phyloP scores from a whole-genome alignment of 2,329 filamentous ascomycete species.

The Trichoderma koningii region DNA sequence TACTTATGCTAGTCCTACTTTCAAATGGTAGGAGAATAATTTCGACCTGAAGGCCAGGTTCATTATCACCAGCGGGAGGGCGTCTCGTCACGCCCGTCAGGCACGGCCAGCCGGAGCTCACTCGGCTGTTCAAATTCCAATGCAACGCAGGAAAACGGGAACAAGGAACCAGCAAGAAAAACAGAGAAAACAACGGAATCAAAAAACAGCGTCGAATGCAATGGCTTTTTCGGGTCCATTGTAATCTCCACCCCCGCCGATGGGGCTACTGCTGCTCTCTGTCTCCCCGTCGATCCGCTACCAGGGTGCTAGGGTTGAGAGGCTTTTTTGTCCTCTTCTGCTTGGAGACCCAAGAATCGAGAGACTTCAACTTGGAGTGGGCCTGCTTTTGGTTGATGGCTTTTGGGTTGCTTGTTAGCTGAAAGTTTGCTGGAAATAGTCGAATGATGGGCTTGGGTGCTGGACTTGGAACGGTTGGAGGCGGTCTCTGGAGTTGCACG shows the following conservation, averaged over 20 bases:
- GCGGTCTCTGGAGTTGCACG: neutral
- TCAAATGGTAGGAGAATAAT: neutral
- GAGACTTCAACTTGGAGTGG: neutral
- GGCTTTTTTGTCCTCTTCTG: neutral
- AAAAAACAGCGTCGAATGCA: neutral
- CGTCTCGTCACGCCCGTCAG: conserved; percentile 16
- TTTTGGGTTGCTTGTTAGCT: neutral
- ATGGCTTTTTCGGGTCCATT: neutral
- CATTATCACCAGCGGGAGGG: neutral
- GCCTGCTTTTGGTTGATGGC: neutral
- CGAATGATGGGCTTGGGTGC: neutral
- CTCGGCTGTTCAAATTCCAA: conserved; percentile 11
- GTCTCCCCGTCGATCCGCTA: conserved; percentile 13
- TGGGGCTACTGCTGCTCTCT: neutral
- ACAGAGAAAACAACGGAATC: neutral
- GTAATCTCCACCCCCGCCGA: conserved; percentile 21
- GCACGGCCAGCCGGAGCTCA: conserved; percentile 20
- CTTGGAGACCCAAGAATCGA: neutral
- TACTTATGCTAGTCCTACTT: neutral
- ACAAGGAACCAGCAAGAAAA: neutral
- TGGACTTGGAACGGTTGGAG: neutral
- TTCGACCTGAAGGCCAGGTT: neutral
- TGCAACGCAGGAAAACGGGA: neutral
- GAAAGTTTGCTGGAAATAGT: conserved; percentile 7
- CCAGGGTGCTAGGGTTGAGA: conserved; percentile 8